Conservation (phyloP, 106 monocot genomes). For the Cymbidium sinense region DNA sequence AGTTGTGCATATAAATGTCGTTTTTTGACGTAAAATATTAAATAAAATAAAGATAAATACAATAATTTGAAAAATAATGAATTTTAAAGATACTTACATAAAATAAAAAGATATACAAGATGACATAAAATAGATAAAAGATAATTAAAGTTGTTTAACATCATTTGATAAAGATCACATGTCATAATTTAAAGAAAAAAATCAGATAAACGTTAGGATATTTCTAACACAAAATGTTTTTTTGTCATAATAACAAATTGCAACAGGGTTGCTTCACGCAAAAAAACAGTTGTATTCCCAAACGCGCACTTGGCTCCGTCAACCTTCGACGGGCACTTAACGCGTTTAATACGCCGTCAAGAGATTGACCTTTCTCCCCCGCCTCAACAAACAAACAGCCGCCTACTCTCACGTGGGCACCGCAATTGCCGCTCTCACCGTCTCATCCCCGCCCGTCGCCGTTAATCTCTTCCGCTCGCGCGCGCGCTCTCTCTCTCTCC, state of each 20-base stretch:
- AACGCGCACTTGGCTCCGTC: background rate
- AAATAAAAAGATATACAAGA: too few species aligned
- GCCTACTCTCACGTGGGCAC: background rate
- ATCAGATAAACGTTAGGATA: too few species aligned
- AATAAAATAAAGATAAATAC: too few species aligned
- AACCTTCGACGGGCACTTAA: background rate
- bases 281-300: background rate
- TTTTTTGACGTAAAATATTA: too few species aligned
- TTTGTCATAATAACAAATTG: background rate
- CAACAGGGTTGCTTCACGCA: too few species aligned
- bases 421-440: constrained; percentile 10
- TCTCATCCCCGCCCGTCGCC: background rate
- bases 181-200: too few species aligned
- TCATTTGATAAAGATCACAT: too few species aligned
- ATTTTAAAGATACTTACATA: too few species aligned
- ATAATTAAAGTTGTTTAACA: too few species aligned
- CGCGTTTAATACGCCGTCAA: background rate
- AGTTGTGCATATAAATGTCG: too few species aligned
- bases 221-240: background rate
- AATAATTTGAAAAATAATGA: too few species aligned
- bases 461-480: background rate
- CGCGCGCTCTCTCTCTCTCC: background rate
- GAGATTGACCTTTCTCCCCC: background rate
- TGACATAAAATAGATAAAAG: too few species aligned
- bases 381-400: background rate